Conservation (phyloP, 148 eudicot genomes). For the Silene uniflora region DNA sequence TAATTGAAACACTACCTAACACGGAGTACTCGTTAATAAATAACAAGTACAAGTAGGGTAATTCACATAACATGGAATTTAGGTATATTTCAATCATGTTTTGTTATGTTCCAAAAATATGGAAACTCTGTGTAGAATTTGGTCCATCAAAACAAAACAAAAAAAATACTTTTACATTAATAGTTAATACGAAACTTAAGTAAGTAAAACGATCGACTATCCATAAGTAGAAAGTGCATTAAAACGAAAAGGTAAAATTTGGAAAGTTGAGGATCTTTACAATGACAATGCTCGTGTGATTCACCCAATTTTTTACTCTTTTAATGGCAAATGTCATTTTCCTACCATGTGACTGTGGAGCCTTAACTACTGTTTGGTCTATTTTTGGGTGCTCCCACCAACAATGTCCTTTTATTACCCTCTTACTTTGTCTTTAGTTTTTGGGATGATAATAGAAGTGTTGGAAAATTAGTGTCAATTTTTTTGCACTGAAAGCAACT, state of each 20-base stretch:
- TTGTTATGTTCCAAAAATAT: neutral
- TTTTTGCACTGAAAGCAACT: no score
- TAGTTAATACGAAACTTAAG: no score
- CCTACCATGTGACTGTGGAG: neutral
- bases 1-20: no score
- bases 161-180: no score
- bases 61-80: neutral
- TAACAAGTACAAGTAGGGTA: no score
- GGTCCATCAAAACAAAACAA: constrained; percentile 9
- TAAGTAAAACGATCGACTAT: neutral
- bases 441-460: no score
- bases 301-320: neutral
- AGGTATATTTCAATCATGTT: neutral
- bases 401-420: no score
- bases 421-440: no score
- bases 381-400: neutral
- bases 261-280: neutral
- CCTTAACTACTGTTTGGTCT: neutral
- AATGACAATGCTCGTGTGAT: constrained; percentile 14
- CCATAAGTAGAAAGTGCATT: neutral
- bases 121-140: neutral
- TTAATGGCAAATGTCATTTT: constrained; percentile 1
- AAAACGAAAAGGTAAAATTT: neutral
- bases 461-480: no score
- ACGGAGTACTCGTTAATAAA: no score